A percentile compares a stretch with the other conserved stretches of the same genome.
Conservation (phyloP, 768 basidiomycete genomes). For the Mrakia hoshinonis region DNA sequence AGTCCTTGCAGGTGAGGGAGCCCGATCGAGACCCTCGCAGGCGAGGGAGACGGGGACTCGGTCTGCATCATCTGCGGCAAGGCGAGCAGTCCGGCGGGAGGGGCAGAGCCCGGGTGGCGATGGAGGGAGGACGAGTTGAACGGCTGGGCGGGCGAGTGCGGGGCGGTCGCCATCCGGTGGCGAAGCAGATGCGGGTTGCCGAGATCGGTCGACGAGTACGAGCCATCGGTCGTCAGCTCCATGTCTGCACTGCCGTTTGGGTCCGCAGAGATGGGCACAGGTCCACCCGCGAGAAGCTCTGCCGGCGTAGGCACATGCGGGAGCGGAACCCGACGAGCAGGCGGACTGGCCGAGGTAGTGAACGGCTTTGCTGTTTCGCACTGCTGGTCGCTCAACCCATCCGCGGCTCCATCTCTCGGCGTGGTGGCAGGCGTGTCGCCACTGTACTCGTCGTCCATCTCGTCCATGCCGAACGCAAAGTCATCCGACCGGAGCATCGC, state of each 20-base stretch:
- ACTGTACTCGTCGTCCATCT: conserved; percentile 14
- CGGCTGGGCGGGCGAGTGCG: conserved; percentile 4
- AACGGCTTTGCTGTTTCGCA: neutral
- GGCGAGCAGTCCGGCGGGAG: neutral
- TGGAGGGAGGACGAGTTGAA: conserved; percentile 3
- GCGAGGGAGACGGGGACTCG: neutral
- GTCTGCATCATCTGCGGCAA: conserved; percentile 5
- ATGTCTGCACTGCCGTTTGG: neutral
- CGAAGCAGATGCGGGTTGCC: neutral
- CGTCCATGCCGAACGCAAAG: conserved; percentile 5
- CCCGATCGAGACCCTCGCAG: neutral
- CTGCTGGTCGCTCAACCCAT: neutral
- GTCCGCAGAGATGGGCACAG: neutral
- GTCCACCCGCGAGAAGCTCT: conserved; percentile 10
- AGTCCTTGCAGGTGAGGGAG: conserved; percentile 8
- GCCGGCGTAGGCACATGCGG: conserved; percentile 4
- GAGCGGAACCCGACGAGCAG: neutral
- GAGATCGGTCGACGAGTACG: neutral
- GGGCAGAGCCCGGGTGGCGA: neutral
- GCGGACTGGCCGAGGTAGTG: neutral
- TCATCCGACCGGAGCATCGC: conserved; percentile 2
- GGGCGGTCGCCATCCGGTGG: neutral
- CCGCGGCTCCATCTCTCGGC: neutral
- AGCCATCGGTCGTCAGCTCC: neutral
- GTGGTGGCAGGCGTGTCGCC: conserved; percentile 17